Evolutionary conservation across 2,329 filamentous ascomycete genomes (phyloP), one percentile per base, ranked within the genome.

Genomic region (Calonectria pauciramosa): DNA sequence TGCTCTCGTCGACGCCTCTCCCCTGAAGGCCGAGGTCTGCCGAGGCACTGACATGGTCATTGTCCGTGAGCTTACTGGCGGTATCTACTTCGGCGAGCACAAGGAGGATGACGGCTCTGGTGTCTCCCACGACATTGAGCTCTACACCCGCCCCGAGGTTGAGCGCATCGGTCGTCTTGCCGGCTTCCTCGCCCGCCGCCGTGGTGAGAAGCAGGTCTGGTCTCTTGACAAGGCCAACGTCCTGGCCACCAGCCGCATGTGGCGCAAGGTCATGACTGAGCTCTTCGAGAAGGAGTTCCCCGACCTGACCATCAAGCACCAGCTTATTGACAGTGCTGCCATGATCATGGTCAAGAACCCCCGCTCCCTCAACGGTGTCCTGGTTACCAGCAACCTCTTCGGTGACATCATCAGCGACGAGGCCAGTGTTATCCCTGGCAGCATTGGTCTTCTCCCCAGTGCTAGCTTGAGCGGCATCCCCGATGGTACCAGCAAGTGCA

Each of bases 291-390:
- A 93, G 78, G 96, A 98, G 89, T 99, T 97, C 88, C 96, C 96
- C 3, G 92, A 96, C 84, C 87, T 98, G 59, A 91, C 94, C 88
- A 87, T 97, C 54, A 92, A 93, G 78, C 96, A 98, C 85, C 96
- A 99, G 85, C 91, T 99, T 66, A 98, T 99, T 83, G 96, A 99
- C 87, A 95, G 93, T 71, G 96, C 96, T n/a, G 96, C 96, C 78
- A 98, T 99, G 96, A 89, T 98, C 80, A 95, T 99, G 94, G 91
- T 99, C 83, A 98, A 98, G 93, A 96, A 96, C 86, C 96, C 96
- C 13, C 90, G 93, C 14, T 91, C 92, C 28, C 89, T 99, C 68
- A 99, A 98, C 84, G 97, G 96, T 69, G 92, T 99, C 44, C 91
- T 99, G 60, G 93, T 99, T 77, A 98, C 96, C 16, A 96, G 94